These are phyloP conservation scores for Berkeleyomyces rouxiae DNA, from an alignment of 2,329 filamentous ascomycete species.

Conservation along the genomic window DNA sequence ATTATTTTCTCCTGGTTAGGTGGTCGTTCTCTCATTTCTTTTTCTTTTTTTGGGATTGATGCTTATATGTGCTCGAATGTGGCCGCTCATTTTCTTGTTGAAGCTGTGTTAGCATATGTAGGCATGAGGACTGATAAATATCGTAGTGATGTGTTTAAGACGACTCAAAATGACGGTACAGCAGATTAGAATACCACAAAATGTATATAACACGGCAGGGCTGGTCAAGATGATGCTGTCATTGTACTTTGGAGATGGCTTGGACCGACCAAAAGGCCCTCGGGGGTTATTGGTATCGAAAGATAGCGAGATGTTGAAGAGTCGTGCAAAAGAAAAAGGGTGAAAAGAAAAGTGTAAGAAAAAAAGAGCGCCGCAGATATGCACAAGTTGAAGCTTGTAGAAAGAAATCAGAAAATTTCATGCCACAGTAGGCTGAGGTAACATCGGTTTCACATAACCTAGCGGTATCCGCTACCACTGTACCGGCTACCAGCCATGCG, in stretches of 20 bases:
- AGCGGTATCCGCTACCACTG: constrained; percentile 39
- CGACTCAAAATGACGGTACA: constrained; percentile 2
- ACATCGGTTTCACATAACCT: constrained; percentile 15
- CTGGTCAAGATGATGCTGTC: constrained; percentile 1
- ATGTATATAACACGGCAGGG: neutral
- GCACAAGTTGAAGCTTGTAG: neutral
- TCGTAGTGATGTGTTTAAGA: constrained; percentile 1
- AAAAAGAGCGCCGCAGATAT: neutral
- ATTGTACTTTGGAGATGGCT: constrained; percentile 1
- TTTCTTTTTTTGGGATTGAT: neutral
- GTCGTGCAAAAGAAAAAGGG: constrained; percentile 3
- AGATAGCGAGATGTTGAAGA: neutral
- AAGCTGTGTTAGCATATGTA: constrained; percentile 1
- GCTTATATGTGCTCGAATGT: constrained; percentile 2
- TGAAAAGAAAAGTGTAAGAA: constrained; percentile 2
- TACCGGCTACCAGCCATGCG: constrained; percentile 44
- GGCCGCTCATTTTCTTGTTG: neutral
- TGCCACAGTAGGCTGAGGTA: neutral
- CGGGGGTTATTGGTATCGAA: neutral
- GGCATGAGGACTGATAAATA: neutral
- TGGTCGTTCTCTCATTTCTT: neutral
- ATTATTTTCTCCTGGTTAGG: neutral
- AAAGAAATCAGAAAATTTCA: constrained; percentile 3
- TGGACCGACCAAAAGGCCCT: neutral
- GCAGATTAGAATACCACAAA: constrained; percentile 1